phyloP scores from a whole-genome alignment of 2,329 filamentous ascomycete species.

The Hypocreales sp. region DNA sequence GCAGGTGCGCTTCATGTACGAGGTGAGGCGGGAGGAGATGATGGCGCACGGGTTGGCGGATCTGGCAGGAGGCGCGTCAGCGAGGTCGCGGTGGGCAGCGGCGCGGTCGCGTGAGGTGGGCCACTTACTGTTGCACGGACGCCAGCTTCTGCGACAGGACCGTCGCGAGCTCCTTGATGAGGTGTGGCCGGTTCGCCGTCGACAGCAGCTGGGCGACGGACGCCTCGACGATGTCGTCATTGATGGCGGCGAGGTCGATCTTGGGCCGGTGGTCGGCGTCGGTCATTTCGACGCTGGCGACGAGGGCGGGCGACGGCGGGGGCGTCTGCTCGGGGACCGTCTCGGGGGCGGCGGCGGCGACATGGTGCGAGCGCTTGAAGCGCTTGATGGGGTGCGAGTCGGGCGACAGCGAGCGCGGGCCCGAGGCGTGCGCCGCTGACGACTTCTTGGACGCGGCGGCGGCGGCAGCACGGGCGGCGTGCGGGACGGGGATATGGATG shows the following conservation, averaged over 20 bases:
- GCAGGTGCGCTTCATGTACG: slow-evolving; percentile 74
- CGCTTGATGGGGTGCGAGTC: slow-evolving; percentile 41
- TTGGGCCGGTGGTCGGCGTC: slow-evolving; percentile 11
- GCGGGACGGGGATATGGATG: slow-evolving; percentile 64
- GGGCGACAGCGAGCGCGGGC: slow-evolving; percentile 12
- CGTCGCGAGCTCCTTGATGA: slow-evolving; percentile 83
- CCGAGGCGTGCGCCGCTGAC: slow-evolving; percentile 12
- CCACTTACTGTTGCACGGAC: slow-evolving; percentile 78
- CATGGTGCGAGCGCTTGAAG: slow-evolving; percentile 62
- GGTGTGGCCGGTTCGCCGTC: slow-evolving; percentile 80
- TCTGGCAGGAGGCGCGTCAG: slow-evolving; percentile 33
- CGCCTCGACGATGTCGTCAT: slow-evolving; percentile 88
- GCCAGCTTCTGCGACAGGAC: slow-evolving; percentile 62
- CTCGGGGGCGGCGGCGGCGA: slow-evolving; percentile 36
- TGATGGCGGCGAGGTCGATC: slow-evolving; percentile 62
- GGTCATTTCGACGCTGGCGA: slow-evolving; percentile 12
- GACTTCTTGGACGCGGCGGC: slow-evolving; percentile 17
- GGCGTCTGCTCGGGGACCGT: slow-evolving; percentile 69
- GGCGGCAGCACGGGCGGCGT: slow-evolving; percentile 40
- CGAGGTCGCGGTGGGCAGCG: slow-evolving; percentile 1
- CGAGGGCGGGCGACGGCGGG: slow-evolving; percentile 20
- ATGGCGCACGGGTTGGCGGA: slow-evolving; percentile 93
- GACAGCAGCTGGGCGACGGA: slow-evolving; percentile 79
- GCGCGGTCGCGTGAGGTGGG: slow-evolving; percentile 4
- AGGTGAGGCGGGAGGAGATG: slow-evolving; percentile 79